Evolutionary conservation across 139 green algal species (phyloP), one percentile per base, ranked within the genome.

Genomic region (Chlorella sp.): DNA sequence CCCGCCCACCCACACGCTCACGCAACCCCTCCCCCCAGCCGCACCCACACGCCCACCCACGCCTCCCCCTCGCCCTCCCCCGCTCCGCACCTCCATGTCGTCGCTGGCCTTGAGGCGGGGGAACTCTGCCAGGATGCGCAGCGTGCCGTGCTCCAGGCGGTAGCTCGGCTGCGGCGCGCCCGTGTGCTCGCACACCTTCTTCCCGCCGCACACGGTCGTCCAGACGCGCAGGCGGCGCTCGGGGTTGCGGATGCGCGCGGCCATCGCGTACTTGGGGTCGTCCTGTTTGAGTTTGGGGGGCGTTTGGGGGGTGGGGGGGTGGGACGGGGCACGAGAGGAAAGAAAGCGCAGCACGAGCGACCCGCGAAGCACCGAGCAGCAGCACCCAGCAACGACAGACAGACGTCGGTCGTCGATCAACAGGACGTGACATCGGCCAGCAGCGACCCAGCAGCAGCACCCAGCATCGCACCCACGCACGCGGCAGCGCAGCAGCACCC

Each of bases 71-170:
- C 41, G 90, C 85, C 82, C 90, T 85, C 83, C 93, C 94, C 58
- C 88, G 78, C 82, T 97, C 89, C 33, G 69, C 60, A 90, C 76
- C 60, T 84, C 80, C 73, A 79, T 59, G 31, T 90, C 87, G n/a
- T 95, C 87, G 0, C 84, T 41, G 27, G 82, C 85, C 81, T 95
- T 96, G 27, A 86, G 77, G 76, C 91, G 89, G 12, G 90, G 86
- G 73, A 97, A 99, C 85, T 99, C 95, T 5, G 89, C 87, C 70
- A 93, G 84, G 68, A 99, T 94, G 62, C 93, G 95, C 78, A 96
- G 91, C 36, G 71, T 87, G 62, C 86, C 87, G 69, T 73, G 65
- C 27, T 95, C 86, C 63, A 98, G 67, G 36, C 86, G 89, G 82
- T 98, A 97, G 33, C 78, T 83, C 1, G 95, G 95, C 91, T 99